Evolutionary conservation across 768 basidiomycete genomes (phyloP), one percentile per base, ranked within the genome.

Genomic region (Thelephora ganbajun): DNA sequence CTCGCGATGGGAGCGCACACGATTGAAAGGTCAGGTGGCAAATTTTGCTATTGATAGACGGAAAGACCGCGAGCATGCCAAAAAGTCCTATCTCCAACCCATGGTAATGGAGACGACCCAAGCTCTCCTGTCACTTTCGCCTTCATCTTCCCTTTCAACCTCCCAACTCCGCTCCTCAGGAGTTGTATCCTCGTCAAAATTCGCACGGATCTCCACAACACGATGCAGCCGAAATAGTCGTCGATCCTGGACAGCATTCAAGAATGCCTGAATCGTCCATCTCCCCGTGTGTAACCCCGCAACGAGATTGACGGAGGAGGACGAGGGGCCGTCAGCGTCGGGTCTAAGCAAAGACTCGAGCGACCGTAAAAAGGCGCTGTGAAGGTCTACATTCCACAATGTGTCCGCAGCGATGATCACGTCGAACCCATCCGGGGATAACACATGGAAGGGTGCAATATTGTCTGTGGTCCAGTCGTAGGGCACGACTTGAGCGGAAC

Each of bases 91-190:
- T n/a, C n/a, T n/a, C n/a, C n/a, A n/a, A n/a, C n/a, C n/a, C n/a
- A n/a, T n/a, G n/a, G n/a, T n/a, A n/a, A n/a, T n/a, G n/a, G n/a
- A 84, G 37, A 88, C 67, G 16, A 87, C 68, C 83, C 85, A 87
- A 18, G 70, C 63, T 51, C 83, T 70, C 54, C 80, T 67, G 53
- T 82, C 81, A n/a, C 57, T 65, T 36, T 87, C 84, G 36, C 80
- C 76, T 51, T 85, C 82, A 0, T 59, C 58, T 22, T 74, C 72
- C 36, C 71, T 63, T 7, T 63, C 57, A 9, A 78, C 68, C 46
- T 68, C 64, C 83, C 83, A 85, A 5, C 51, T 51, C 41, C 77
- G 72, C 33, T n/a, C n/a, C n/a, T n/a, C n/a, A n/a, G n/a, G n/a
- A n/a, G 58, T 53, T 13, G 47, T 54, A 0, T 50, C 50, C 6